Percentiles rank a stretch among this genome's conserved stretches.
Conservation (phyloP, 2,329 filamentous ascomycete species). For the Penicillium sp. region DNA sequence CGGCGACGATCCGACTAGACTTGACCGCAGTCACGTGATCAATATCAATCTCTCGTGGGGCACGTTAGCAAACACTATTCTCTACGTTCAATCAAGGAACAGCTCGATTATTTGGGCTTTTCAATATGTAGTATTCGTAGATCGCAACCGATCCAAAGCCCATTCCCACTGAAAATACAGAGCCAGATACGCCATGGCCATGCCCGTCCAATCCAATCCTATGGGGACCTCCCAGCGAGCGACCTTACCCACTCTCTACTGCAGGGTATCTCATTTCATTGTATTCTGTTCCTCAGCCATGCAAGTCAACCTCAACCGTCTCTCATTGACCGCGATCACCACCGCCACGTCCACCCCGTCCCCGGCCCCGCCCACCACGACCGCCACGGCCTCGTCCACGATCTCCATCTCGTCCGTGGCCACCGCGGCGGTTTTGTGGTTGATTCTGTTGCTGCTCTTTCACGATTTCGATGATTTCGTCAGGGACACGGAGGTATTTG, state of each 20-base stretch:
- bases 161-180: conserved; percentile 37
- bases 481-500: conserved; percentile 94
- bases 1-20: background rate
- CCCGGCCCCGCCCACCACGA: conserved; percentile 47
- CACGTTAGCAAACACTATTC: background rate
- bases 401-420: conserved; percentile 40
- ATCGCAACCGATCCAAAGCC: conserved; percentile 24
- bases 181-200: conserved; percentile 45
- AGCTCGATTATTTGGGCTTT: conserved; percentile 5
- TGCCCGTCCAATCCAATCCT: conserved; percentile 37
- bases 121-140: conserved; percentile 20
- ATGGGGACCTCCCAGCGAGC: conserved; percentile 30
- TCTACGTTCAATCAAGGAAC: background rate
- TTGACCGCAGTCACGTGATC: background rate
- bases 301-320: conserved; percentile 12
- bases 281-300: conserved; percentile 24
- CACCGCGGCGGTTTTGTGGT: conserved; percentile 45
- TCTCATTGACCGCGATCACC: background rate
- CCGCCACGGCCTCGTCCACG: conserved; percentile 41
- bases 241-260: conserved; percentile 30
- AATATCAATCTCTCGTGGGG: background rate
- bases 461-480: conserved; percentile 92
- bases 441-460: conserved; percentile 87
- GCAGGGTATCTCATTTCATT: conserved; percentile 39
- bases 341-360: conserved; percentile 36